Base-by-base conservation (phyloP, 1,139 yeast genomes). In the Nakaseomyces kungkrabaensis region DNA sequence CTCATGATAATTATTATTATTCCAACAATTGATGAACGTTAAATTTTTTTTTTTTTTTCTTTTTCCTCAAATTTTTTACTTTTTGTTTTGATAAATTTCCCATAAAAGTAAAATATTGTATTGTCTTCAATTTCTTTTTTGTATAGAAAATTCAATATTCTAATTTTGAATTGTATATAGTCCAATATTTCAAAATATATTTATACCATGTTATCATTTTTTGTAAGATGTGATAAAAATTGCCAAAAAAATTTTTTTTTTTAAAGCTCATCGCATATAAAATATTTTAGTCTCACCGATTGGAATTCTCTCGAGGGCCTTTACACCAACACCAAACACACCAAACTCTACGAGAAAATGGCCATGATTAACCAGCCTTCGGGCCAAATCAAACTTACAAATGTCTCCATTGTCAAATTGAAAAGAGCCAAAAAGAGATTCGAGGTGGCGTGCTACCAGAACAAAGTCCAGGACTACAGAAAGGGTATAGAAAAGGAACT, bases 381-480 rank as follows among this genome's bases (percentile, higher is more conserved):
- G 27, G 81, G 88, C 47, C 95, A 87, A 64, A 89, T 92, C 58
- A 85, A 81, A 65, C 77, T 92, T 60, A 92, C 98, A 49, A 92
- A 92, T 68, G 97, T 92, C 43, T 89, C 98, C 27, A 73, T 92
- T 53, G 97, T 92, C 48, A 77, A 94, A 48, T 82, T 92, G 81
- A 86, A 85, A 62, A 88, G 86, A 65, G 96, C 92, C 33, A 87
- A 87, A 64, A 86, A 87, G 68, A 72, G 97, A 56, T 92, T 89
- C 62, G 98, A 92, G 68, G 78, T 94, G 46, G 98, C 97, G 0
- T 92, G 98, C 65, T 92, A 92, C 67, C 97, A 88, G 63, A 92
- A 92, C 63, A 92, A 94, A 64, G 97, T 92, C 10, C 97, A 90
- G 64, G 98, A 92, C 68, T 92, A 92, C 82, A 75, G 97, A 59